A percentile compares a stretch with the other conserved stretches of the same genome.
phyloP scores from a whole-genome alignment of 495 filamentous ascomycete species.

The Usnea hakonensis region DNA sequence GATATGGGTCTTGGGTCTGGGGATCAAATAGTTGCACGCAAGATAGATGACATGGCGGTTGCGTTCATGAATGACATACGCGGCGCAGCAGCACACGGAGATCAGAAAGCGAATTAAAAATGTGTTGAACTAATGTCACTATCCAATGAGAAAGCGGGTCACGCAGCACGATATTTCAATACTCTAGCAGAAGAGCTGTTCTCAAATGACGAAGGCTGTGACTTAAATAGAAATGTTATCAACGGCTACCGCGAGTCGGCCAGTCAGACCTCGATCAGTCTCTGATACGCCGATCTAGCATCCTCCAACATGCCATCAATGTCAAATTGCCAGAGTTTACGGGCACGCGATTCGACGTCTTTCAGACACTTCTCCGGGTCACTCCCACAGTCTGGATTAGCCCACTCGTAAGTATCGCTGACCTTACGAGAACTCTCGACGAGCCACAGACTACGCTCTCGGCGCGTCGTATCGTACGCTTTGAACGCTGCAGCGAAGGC shows the following conservation, averaged over 20 bases:
- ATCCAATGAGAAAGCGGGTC: neutral
- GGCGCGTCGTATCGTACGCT: conserved; percentile 28
- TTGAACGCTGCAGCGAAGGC: conserved; percentile 28
- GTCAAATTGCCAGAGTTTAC: conserved; percentile 33
- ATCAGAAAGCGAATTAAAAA: neutral
- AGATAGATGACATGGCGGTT: neutral
- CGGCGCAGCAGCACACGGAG: neutral
- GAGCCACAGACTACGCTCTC: conserved; percentile 30
- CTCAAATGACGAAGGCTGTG: neutral
- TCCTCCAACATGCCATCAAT: conserved; percentile 22
- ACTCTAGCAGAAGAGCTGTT: neutral
- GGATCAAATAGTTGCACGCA: neutral
- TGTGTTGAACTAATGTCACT: neutral
- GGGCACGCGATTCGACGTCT: conserved; percentile 27
- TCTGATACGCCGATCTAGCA: neutral
- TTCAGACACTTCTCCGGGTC: conserved; percentile 29
- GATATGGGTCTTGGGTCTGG: neutral
- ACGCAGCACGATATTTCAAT: neutral
- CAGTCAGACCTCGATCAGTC: neutral
- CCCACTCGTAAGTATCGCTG: conserved; percentile 30
- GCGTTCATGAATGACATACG: neutral
- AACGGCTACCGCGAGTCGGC: neutral
- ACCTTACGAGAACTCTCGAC: conserved; percentile 29
- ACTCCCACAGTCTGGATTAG: conserved; percentile 18
- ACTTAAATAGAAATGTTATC: neutral